phyloP scores from a whole-genome alignment of 2,329 filamentous ascomycete species.

The Huntiella bhutanensis region DNA sequence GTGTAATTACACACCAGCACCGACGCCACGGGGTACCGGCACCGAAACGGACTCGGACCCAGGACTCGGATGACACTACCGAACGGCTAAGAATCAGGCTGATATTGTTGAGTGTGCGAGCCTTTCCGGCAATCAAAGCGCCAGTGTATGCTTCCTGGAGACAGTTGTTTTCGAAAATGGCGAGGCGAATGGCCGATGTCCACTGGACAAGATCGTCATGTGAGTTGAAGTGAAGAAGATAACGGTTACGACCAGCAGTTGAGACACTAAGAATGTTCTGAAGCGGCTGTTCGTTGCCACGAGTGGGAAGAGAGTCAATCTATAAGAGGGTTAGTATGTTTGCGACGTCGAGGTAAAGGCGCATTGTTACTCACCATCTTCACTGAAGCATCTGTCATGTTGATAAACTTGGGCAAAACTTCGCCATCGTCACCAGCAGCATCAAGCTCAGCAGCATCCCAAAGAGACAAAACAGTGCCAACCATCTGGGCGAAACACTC shows the following conservation, averaged over 20 bases:
- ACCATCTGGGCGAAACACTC: constrained; percentile 96
- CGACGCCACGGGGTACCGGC: constrained; percentile 90
- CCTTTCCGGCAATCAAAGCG: constrained; percentile 86
- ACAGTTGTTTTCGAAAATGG: constrained; percentile 85
- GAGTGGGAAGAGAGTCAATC: constrained; percentile 80
- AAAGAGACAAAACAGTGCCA: constrained; percentile 82
- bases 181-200: constrained; percentile 81
- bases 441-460: constrained; percentile 87
- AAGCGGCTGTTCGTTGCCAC: constrained; percentile 57
- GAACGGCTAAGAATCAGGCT: constrained; percentile 70
- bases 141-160: constrained; percentile 95
- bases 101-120: constrained; percentile 76
- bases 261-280: constrained; percentile 93
- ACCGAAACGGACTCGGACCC: constrained; percentile 87
- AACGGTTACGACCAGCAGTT: constrained; percentile 87
- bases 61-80: constrained; percentile 64
- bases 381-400: constrained; percentile 89
- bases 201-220: constrained; percentile 85
- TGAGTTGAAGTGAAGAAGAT: constrained; percentile 90
- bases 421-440: constrained; percentile 68
- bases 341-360: too few species aligned
- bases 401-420: constrained; percentile 82
- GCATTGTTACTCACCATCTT: constrained; percentile 55
- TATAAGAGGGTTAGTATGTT: constrained; percentile 18
- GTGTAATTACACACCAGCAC: constrained; percentile 89